Base-by-base conservation (phyloP, 2,329 filamentous ascomycete genomes). In the Grosmannia huntii region DNA sequence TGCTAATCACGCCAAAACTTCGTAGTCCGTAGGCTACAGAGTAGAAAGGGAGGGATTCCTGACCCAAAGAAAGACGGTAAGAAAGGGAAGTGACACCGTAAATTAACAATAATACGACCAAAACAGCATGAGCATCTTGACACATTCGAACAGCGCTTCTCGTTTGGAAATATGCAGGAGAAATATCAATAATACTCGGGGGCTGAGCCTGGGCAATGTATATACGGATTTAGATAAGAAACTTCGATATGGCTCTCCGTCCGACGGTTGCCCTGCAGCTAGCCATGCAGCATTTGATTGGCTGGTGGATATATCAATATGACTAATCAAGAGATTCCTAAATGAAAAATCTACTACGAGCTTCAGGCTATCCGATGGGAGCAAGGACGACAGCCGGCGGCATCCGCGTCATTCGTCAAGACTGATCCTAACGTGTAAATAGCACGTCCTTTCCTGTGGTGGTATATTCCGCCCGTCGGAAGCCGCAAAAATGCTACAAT, bases 401-500 rank as follows among this genome's bases (percentile, higher is more conserved):
- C 25, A 27, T 28, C 48, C 25, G n/a, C 48, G 25, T 16, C 48
- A 27, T 28, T 25, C 25, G 28, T 14, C 46, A 25, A 12, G 21
- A 48, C n/a, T 21, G 6, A 2, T 10, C 14, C 7, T 7, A 11
- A 11, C 25, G 21, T 49, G 7, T 4, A 25, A 25, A 14, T 49
- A 6, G 12, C 46, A 48, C 46, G 10, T 12, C 46, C 12, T 5
- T 5, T 16, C 4, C 21, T 23, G 46, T 12, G 10, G 46, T 25
- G 21, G 46, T 16, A 49, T 23, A 28, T 16, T 16, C 5, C 23
- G 14, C 25, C 14, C 6, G 48, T 10, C 12, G 14, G 25, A 28
- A 27, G 48, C 25, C 23, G 48, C 23, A 44, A 86, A 74, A 66
- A 97, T 96, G 89, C 95, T 95, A 75, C 90, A 94, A 82, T 75